A percentile compares a stretch with the other conserved stretches of the same genome.
Evolutionary conservation across 768 basidiomycete species (phyloP).

Genomic region (Candolleomyces eurysporus): DNA sequence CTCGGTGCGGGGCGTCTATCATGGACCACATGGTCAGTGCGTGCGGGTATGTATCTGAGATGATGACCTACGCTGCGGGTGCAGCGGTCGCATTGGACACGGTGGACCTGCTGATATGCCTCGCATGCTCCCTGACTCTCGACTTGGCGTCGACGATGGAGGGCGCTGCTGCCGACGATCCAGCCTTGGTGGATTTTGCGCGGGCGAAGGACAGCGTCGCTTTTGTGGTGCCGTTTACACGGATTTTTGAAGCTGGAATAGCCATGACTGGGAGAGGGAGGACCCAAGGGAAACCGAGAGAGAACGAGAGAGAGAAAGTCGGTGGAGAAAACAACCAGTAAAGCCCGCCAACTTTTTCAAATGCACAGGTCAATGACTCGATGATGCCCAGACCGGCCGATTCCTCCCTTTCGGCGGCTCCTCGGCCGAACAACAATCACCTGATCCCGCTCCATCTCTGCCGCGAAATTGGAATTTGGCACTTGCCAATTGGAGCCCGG

Average conservation of each 20-base stretch:
- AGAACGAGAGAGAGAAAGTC: slow-evolving; percentile 3
- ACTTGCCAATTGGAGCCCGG: not conserved
- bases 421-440: slow-evolving; percentile 5
- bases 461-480: not conserved
- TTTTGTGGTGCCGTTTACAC: slow-evolving; percentile 15
- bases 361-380: slow-evolving; percentile 3
- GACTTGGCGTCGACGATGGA: slow-evolving; percentile 79
- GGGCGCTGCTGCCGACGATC: slow-evolving; percentile 18
- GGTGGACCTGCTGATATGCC: slow-evolving; percentile 71
- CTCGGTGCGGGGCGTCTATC: slow-evolving; percentile 60
- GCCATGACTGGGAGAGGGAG: not conserved
- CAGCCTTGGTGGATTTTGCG: slow-evolving; percentile 48
- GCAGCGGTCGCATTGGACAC: slow-evolving; percentile 59
- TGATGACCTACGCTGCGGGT: slow-evolving; percentile 52
- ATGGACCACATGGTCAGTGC: slow-evolving; percentile 34
- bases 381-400: not conserved
- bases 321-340: not conserved
- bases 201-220: slow-evolving; percentile 36
- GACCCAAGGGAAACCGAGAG: not conserved
- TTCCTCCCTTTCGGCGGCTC: not conserved
- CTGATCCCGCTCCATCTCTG: too few relatives aligned
- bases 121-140: slow-evolving; percentile 74
- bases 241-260: slow-evolving; percentile 8
- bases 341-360: not conserved
- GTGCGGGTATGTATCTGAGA: not conserved